Evolutionary conservation across 805 yeast genomes (phyloP), one percentile per base, ranked within the genome.

Genomic region (Pichia sporocuriosa): DNA sequence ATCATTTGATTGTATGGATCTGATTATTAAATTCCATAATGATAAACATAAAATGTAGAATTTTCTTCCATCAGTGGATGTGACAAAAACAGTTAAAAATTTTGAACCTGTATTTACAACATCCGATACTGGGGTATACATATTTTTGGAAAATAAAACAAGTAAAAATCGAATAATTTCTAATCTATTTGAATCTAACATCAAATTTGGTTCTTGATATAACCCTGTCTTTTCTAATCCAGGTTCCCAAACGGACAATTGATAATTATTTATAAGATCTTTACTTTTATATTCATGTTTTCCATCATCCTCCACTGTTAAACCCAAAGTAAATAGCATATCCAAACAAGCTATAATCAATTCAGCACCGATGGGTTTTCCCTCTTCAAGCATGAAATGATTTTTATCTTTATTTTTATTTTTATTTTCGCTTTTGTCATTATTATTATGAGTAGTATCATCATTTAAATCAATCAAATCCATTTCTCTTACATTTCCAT

Each of bases 191-290:
- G 77, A 57, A 50, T 84, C 89, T 31, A 76, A 54, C 19, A 65
- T 62, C 1, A 72, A 62, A 15, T 55, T 62, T 34, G 66, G 75
- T 27, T 40, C 52, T 28, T 50, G 36, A 32, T 44, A 51, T 6
- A 39, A 40, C 4, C 47, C 59, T 3, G 59, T 52, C 3, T 65
- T 57, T 2, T 86, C 89, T 25, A 88, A 70, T 6, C 96, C 96
- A 4, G 83, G 77, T 51, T 84, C 94, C 96, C 96, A 88, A 1
- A 82, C 66, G 7, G 65, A 48, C 38, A 61, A 62, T 20, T 70
- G 70, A 4, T 57, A 49, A 6, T 63, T 60, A 23, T 60, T 59
- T 19, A 56, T 43, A 17, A 36, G 36, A 19, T 19, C 13, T 16
- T 35, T 19, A 17, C 13, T 11, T 3, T 32, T 44, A 17, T 35